A percentile compares a stretch with the other conserved stretches of the same genome.
These are phyloP conservation scores for Diplotaxis tenuifolia DNA, from an alignment of 345 rosid species.

Conservation along the genomic window DNA sequence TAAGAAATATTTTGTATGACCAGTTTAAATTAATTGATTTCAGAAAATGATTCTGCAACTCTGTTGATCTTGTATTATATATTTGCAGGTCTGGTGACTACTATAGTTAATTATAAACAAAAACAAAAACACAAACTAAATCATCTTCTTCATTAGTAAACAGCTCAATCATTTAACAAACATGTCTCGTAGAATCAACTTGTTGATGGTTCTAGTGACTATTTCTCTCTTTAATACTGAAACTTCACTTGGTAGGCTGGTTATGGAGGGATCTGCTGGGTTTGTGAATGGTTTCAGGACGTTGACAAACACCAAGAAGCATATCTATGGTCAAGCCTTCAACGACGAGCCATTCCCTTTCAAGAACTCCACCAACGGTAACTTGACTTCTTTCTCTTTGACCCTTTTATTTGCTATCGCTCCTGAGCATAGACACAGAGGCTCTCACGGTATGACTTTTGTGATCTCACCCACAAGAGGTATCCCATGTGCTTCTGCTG, in stretches of 20 bases:
- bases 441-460: slow-evolving; percentile 83
- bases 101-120: neutral
- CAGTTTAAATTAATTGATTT: slow-evolving; percentile 4
- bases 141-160: neutral
- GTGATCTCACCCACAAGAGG: slow-evolving; percentile 56
- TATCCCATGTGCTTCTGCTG: slow-evolving; percentile 44
- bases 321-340: slow-evolving; percentile 66
- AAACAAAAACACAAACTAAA: neutral
- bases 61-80: neutral
- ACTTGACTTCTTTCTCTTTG: slow-evolving; percentile 58
- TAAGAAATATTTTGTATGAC: neutral
- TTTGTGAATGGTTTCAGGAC: slow-evolving; percentile 37
- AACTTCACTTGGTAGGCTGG: neutral
- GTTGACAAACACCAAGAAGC: slow-evolving; percentile 50
- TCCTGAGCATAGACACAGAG: slow-evolving; percentile 49
- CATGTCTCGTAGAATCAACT: slow-evolving; percentile 5
- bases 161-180: neutral
- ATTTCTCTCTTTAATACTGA: neutral
- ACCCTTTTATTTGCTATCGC: slow-evolving; percentile 64
- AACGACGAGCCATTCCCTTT: slow-evolving; percentile 43
- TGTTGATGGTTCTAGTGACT: neutral
- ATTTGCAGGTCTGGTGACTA: neutral
- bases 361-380: slow-evolving; percentile 42
- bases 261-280: neutral
- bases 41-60: neutral